Conservation (phyloP, 2,329 filamentous ascomycete genomes). For the Coniosporium tulheliwenetii region DNA sequence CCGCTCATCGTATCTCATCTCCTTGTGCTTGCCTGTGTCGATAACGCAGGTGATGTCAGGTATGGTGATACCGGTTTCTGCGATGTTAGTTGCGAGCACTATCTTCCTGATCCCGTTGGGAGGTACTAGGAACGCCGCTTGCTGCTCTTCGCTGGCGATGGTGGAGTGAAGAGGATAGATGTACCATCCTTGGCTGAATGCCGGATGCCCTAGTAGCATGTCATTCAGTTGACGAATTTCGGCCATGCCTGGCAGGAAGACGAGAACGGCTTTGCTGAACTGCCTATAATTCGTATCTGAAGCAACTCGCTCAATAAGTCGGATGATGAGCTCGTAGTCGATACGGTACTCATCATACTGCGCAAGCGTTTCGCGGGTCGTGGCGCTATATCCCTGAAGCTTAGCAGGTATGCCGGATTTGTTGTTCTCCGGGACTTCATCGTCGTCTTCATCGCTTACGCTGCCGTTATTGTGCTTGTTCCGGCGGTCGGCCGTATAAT, state of each 20-base stretch:
- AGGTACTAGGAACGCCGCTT: conserved; percentile 77
- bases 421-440: conserved; percentile 30
- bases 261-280: conserved; percentile 82
- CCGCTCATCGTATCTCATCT: conserved; percentile 92
- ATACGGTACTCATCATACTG: conserved; percentile 84
- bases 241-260: conserved; percentile 88
- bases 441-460: conserved; percentile 27
- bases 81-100: conserved; percentile 93
- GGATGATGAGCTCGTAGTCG: conserved; percentile 73
- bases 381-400: conserved; percentile 56
- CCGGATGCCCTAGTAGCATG: conserved; percentile 59
- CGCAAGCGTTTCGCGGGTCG: conserved; percentile 58
- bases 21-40: conserved; percentile 90
- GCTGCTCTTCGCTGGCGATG: conserved; percentile 92
- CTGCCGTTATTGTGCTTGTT: conserved; percentile 34
- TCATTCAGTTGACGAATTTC: conserved; percentile 86
- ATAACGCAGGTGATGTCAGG: conserved; percentile 95
- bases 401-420: conserved; percentile 45
- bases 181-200: conserved; percentile 64
- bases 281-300: conserved; percentile 46
- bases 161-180: conserved; percentile 85
- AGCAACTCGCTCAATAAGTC: conserved; percentile 63
- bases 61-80: conserved; percentile 96
- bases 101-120: conserved; percentile 77
- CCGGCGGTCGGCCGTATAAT: conserved; percentile 44